Evolutionary conservation across 257 asterid species (phyloP), one percentile per base, ranked within the genome.

Genomic region (Solanum chmielewskii): DNA sequence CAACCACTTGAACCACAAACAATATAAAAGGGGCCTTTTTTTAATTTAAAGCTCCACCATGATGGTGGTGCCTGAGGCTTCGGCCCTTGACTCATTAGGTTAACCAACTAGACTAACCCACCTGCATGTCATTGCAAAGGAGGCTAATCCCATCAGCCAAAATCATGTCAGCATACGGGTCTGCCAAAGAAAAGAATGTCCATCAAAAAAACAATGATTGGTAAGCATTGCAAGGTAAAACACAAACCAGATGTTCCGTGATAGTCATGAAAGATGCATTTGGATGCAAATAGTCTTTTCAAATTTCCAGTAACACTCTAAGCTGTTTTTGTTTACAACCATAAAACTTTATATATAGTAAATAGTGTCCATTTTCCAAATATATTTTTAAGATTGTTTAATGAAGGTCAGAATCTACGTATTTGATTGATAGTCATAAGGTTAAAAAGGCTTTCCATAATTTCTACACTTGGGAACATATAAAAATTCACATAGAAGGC

Each of bases 141-240:
- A 88, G 86, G 78, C 92, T 85, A 86, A 92, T 92, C 25, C 95
- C 95, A 66, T 92, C 95, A 80, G 90, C 95, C 91, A 90, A 86
- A 86, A 92, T 88, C 94, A 92, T 90, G 82, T 92, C 93, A 87
- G 89, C 86, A 42, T 90, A 88, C 21, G 87, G 83, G 84, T 88
- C 92, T 90, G 91, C 89, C 89, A 89, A 68, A 87, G 64, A 87
- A 44, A 83, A 42, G 80, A 81, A 69, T 27, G 77, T 73, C 64
- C 66, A 18, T 44, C 42, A 88, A 52, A 21, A 78, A 88, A 74
- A 73, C 21, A 21, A 41, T 75, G 76, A 27, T 37, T 7, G 29
- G 23, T n/a, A 35, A 82, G 31, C 44, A 66, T 29, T 15, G 33
- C 68, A 80, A 37, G 42, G 69, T 33, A 35, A 78, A 78, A 78